These are phyloP conservation scores for Fraxinus greggii DNA, from an alignment of 305 asterid species.

Conservation along the genomic window DNA sequence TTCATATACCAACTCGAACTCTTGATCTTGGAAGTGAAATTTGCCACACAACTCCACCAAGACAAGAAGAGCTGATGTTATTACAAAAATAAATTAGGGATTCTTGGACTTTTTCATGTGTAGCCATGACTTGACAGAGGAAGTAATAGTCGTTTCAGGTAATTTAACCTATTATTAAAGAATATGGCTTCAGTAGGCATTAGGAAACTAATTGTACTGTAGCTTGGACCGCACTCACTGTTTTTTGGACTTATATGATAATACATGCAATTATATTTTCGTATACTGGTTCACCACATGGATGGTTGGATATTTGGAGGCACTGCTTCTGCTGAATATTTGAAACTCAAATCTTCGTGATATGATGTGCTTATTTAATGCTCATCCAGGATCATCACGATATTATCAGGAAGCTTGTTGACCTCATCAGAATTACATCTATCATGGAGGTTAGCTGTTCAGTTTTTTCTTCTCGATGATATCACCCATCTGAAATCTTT, in stretches of 20 bases:
- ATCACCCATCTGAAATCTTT: slow-evolving; percentile 24
- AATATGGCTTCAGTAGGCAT: not conserved
- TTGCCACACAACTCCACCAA: too few relatives aligned
- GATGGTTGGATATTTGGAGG: slow-evolving; percentile 11
- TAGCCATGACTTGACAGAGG: not conserved
- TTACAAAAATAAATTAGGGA: not conserved
- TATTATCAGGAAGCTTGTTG: slow-evolving; percentile 59
- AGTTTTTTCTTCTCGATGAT: slow-evolving; percentile 15
- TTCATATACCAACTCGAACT: too few relatives aligned
- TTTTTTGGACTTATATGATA: not conserved
- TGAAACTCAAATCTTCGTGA: slow-evolving; percentile 14
- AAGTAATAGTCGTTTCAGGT: not conserved
- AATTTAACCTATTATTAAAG: not conserved
- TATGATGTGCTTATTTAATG: slow-evolving; percentile 25
- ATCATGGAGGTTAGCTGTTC: slow-evolving; percentile 69
- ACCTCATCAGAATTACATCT: slow-evolving; percentile 67
- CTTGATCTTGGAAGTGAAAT: too few relatives aligned
- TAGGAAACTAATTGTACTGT: not conserved
- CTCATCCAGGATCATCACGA: slow-evolving; percentile 65
- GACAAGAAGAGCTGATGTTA: too few relatives aligned
- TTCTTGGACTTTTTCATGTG: not conserved
- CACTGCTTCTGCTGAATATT: slow-evolving; percentile 1
- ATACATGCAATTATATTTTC: not conserved
- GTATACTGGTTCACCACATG: not conserved
- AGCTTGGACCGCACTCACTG: not conserved